phyloP scores from a whole-genome alignment of 2,329 filamentous ascomycete genomes.

The Cadophora luteo-olivacea region DNA sequence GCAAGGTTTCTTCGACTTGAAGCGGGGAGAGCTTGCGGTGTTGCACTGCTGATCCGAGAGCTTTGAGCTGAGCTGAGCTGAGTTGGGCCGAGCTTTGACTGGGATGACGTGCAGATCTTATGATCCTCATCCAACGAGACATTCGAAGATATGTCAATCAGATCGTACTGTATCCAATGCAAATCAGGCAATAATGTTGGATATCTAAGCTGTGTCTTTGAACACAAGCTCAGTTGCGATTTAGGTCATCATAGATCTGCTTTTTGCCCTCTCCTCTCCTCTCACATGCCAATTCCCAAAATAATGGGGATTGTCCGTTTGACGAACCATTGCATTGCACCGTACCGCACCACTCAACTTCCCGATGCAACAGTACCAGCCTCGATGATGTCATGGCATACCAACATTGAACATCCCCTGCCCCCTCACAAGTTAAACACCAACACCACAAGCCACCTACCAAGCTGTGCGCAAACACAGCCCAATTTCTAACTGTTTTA shows the following conservation, averaged over 20 bases:
- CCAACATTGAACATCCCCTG: not conserved
- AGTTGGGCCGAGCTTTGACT: not conserved
- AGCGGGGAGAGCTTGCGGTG: not conserved
- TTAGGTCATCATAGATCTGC: no score
- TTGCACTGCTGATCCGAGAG: no score
- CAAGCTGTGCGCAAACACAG: not conserved
- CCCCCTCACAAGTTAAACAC: not conserved
- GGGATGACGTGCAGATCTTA: not conserved
- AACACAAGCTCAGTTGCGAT: no score
- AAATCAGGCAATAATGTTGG: no score
- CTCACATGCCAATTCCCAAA: not conserved
- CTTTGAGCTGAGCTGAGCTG: no score
- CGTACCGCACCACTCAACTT: not conserved
- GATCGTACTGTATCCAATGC: no score
- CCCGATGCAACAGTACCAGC: not conserved
- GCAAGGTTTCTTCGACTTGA: not conserved
- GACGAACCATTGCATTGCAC: not conserved
- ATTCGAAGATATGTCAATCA: no score
- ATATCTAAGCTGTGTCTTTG: no score
- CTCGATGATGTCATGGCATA: slow-evolving; percentile 8
- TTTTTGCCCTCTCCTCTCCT: not conserved
- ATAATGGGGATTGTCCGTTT: slow-evolving; percentile 2
- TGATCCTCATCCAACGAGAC: not conserved
- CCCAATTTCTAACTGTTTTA: slow-evolving; percentile 1
- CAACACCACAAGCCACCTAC: not conserved